These are phyloP conservation scores for Starmerella asiatica DNA, from an alignment of 805 yeast genomes.

Conservation along the genomic window DNA sequence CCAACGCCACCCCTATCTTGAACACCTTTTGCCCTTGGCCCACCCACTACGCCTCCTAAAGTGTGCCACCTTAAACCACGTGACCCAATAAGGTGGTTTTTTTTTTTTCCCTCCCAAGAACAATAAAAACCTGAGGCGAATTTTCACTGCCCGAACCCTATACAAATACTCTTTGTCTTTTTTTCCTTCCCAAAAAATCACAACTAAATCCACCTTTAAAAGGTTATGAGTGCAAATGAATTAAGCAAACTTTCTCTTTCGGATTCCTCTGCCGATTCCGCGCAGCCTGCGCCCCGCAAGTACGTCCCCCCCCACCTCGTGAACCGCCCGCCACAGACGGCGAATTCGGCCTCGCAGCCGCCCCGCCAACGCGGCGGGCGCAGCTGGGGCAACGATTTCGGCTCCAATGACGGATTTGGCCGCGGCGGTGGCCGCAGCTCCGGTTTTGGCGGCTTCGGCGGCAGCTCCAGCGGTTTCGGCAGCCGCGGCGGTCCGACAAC, in stretches of 20 bases:
- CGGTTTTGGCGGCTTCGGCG: conserved; percentile 25
- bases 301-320: conserved; percentile 46
- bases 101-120: too few relatives aligned
- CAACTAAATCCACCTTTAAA: background rate
- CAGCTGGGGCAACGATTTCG: conserved; percentile 20
- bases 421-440: conserved; percentile 26
- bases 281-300: conserved; percentile 8
- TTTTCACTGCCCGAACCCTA: too few relatives aligned
- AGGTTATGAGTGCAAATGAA: conserved; percentile 19
- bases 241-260: conserved; percentile 15
- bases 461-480: conserved; percentile 25
- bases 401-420: conserved; percentile 24
- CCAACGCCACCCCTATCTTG: too few relatives aligned
- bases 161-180: too few relatives aligned
- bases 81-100: too few relatives aligned
- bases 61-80: too few relatives aligned
- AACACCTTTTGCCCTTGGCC: too few relatives aligned
- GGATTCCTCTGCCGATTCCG: conserved; percentile 8
- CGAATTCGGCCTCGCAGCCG: conserved; percentile 21
- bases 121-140: too few relatives aligned
- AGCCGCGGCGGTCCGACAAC: conserved; percentile 33
- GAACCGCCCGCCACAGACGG: conserved; percentile 17
- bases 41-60: too few relatives aligned
- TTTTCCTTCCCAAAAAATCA: background rate
- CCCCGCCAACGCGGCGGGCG: conserved; percentile 16